Conservation (phyloP, 805 yeast genomes). For the Saitoella complicata region DNA sequence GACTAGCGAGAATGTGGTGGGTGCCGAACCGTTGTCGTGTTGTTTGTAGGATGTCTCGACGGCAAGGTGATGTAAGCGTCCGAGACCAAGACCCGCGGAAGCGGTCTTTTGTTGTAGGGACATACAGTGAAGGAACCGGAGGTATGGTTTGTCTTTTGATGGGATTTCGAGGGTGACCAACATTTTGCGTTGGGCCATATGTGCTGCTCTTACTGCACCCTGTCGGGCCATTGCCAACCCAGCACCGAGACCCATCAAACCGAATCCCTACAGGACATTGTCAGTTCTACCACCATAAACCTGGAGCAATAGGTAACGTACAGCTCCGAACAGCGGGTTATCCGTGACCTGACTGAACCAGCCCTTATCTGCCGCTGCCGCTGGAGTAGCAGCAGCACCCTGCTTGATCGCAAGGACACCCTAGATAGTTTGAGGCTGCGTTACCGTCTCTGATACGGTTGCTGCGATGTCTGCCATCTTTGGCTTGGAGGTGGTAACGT, state of each 20-base stretch:
- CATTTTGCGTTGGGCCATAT: conserved; percentile 62
- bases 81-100: conserved; percentile 20
- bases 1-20: conserved; percentile 75
- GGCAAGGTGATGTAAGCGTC: conserved; percentile 47
- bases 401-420: too few species aligned
- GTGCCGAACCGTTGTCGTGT: conserved; percentile 83
- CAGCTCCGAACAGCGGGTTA: too few species aligned
- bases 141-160: conserved; percentile 79
- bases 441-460: too few species aligned
- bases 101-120: conserved; percentile 3
- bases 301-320: too few species aligned
- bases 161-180: conserved; percentile 87
- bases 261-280: conserved; percentile 52
- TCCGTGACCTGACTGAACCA: too few species aligned
- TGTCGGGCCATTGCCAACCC: conserved; percentile 62
- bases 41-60: conserved; percentile 78
- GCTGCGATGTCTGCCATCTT: too few species aligned
- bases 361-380: too few species aligned
- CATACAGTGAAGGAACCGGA: conserved; percentile 97
- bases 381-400: too few species aligned
- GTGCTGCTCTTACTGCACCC: conserved; percentile 45
- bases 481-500: too few species aligned
- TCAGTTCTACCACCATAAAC: not conserved
- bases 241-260: conserved; percentile 89
- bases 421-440: too few species aligned